These are phyloP conservation scores for Pelargonium citronellum DNA, from an alignment of 441 rosid genomes.

Conservation along the genomic window DNA sequence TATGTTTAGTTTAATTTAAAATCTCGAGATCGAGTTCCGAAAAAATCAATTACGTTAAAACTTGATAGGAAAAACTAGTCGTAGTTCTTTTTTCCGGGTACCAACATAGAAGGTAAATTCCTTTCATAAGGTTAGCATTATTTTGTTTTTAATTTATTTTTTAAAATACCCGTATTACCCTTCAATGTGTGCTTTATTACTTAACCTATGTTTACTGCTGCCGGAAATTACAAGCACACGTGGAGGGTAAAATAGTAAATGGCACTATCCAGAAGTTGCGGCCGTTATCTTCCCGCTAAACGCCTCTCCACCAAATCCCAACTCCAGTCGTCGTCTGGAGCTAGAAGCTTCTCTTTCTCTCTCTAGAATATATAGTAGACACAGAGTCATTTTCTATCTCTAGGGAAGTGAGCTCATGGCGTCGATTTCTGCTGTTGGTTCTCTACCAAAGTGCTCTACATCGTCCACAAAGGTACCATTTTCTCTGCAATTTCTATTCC, in stretches of 20 bases:
- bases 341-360: conserved; percentile 2
- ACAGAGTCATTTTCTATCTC: not conserved
- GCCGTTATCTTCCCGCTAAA: conserved; percentile 43
- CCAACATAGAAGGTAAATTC: too few species aligned
- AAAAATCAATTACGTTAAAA: too few species aligned
- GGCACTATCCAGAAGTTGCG: conserved; percentile 25
- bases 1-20: too few species aligned
- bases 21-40: too few species aligned
- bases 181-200: too few species aligned
- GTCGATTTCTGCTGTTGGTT: conserved; percentile 40
- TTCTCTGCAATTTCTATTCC: not conserved
- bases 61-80: too few species aligned
- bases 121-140: too few species aligned
- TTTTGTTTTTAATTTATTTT: too few species aligned
- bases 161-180: too few species aligned
- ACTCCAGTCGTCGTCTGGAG: not conserved
- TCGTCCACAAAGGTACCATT: conserved; percentile 26
- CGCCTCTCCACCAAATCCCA: not conserved
- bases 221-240: not conserved
- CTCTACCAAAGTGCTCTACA: conserved; percentile 22
- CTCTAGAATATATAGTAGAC: not conserved
- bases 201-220: too few species aligned
- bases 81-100: too few species aligned
- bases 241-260: not conserved
- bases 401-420: conserved; percentile 33